Evolutionary conservation across 2,329 filamentous ascomycete species (phyloP), one percentile per base, ranked within the genome.

Genomic region (Arthrobotrys iridis): DNA sequence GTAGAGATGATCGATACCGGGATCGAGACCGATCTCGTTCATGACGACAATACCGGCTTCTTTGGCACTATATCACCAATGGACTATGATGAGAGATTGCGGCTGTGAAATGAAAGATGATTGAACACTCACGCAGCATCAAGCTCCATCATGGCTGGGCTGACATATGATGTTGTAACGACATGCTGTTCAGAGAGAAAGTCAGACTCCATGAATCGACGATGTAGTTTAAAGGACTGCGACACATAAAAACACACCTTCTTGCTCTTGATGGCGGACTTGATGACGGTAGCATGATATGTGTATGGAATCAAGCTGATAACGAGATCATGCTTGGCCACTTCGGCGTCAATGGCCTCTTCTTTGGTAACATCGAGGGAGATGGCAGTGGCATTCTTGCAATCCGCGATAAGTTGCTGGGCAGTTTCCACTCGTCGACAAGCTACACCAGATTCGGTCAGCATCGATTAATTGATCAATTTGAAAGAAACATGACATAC

Each of bases 31-130:
- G 81, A 96, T 96, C 87, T 98, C 94, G 84, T 98, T 97, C 91
- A 97, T 93, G 81, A 97, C 93, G 8, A 93, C 96, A 82, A 97
- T 97, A 76, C 93, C 93, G 15, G 94, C 94, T 77, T 90, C 91
- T 87, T 97, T 96, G 82, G 87, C 89, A 79, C 90, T 85, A 22
- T 22, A 45, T 48, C 22, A 48, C 11, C 30, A 22, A 48, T 35
- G 30, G 33, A 48, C 33, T 41, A 20, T 40, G 8, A 2, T n/a
- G 43, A 28, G 45, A 37, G n/a, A 22, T 18, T 3, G 41, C 37
- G 37, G 15, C 37, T 40, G 1, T 40, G 22, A 33, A 41, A 15
- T 41, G 3, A 10, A 7, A 35, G 24, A 26, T 3, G 2, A 22
- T n/a, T n/a, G 4, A 52, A 30, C 11, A 59, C 72, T 45, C 60